Percentiles rank a stretch among this genome's conserved stretches.
These are phyloP conservation scores for Fusarium sp. DNA, from an alignment of 2,329 filamentous ascomycete genomes.

Conservation along the genomic window DNA sequence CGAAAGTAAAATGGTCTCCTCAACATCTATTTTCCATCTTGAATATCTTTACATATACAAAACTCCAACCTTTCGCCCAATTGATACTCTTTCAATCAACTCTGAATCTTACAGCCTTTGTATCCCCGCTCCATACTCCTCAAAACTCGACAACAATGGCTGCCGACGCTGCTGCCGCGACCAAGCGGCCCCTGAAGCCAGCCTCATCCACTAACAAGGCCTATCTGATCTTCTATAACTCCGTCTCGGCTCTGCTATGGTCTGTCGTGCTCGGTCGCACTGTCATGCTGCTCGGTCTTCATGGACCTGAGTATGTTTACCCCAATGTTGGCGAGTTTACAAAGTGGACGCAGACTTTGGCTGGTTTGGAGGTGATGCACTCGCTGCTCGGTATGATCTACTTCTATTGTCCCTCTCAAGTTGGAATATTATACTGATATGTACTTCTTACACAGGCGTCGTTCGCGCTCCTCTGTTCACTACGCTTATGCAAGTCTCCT, in stretches of 20 bases:
- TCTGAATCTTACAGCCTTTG: background rate
- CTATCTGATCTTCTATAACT: slow-evolving; percentile 91
- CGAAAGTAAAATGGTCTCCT: slow-evolving; percentile 29
- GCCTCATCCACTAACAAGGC: slow-evolving; percentile 61
- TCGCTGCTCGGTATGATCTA: slow-evolving; percentile 73
- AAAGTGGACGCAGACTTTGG: slow-evolving; percentile 85
- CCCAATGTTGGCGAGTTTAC: slow-evolving; percentile 73
- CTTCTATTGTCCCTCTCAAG: background rate
- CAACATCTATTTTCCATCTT: slow-evolving; percentile 37
- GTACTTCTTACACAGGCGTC: slow-evolving; percentile 66
- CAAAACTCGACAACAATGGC: slow-evolving; percentile 35
- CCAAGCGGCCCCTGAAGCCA: slow-evolving; percentile 42
- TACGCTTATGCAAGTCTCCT: slow-evolving; percentile 89
- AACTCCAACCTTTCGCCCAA: background rate
- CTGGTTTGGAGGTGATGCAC: slow-evolving; percentile 86
- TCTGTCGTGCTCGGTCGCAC: slow-evolving; percentile 78
- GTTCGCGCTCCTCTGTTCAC: slow-evolving; percentile 88
- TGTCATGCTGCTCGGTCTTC: slow-evolving; percentile 62
- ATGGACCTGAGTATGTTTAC: slow-evolving; percentile 71
- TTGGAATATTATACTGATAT: slow-evolving; percentile 2
- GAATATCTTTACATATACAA: background rate
- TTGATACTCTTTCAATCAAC: background rate
- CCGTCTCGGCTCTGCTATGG: slow-evolving; percentile 82
- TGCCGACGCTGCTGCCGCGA: slow-evolving; percentile 34
- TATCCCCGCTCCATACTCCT: no score